Evolutionary conservation across 768 basidiomycete species (phyloP), one percentile per base, ranked within the genome.

Genomic region (Antrodiella citrinella): DNA sequence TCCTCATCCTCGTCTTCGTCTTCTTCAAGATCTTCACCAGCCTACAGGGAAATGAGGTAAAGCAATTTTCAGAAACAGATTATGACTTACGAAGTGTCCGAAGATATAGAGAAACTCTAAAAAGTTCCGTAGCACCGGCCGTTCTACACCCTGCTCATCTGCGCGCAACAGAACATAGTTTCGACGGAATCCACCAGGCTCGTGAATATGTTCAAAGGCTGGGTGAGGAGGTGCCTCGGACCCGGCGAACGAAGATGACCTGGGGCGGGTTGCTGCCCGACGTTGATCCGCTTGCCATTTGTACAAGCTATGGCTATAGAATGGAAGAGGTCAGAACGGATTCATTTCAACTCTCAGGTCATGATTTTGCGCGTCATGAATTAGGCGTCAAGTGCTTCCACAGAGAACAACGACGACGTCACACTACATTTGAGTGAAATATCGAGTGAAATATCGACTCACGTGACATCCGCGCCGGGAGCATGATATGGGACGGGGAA

Each of bases 81-180:
- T 18, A 40, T 26, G 24, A 73, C 93, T 70, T 62, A 94, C 95
- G 62, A 96, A 97, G 65, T 98, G 95, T 3, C 96, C 96, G 61
- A 91, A 99, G 21, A 98, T 73, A 60, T 86, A 87, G 42, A 99
- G 69, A 66, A 99, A 99, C 60, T 97, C 93, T 53, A 97, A 87
- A 54, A 95, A 94, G 61, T 90, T 94, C 59, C 84, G 84, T 24
- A 78, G 65, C 52, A 91, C 72, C 44, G 80, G 78, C 12, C 67
- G 75, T n/a, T 58, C 51, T 19, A 62, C 56, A 19, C 66, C 61
- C 51, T 83, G 78, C 53, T 86, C 84, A 44, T 75, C 78, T 2
- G 89, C 84, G 45, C 78, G 80, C 50, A 87, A 66, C 24, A 84
- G 69, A 5, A 97, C 72, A 64, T 91, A 96, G 65, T 94, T 91